Evolutionary conservation across 169 alveolate genomes (phyloP).

Genomic region (Cyclospora cayetanensis): DNA sequence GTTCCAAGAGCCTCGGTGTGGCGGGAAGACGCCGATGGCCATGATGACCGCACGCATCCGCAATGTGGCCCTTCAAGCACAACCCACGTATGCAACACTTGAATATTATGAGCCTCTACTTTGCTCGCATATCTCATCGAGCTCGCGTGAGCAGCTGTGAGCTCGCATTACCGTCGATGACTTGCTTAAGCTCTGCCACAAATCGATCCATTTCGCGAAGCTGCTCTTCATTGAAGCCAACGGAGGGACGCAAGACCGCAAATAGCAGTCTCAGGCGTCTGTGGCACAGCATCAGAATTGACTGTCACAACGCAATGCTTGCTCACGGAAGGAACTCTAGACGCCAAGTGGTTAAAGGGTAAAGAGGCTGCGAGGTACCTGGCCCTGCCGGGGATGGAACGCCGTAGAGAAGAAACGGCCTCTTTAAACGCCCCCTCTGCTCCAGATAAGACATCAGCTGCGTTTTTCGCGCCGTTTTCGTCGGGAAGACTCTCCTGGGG

Average conservation of each 20-base stretch:
- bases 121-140: neutral
- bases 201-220: neutral
- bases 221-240: neutral
- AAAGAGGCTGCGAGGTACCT: neutral
- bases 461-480: too few species aligned
- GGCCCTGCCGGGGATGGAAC: neutral
- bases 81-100: neutral
- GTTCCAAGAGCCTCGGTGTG: slow-evolving; percentile 6
- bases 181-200: neutral
- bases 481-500: neutral
- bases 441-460: neutral
- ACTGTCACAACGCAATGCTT: too few species aligned
- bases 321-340: too few species aligned
- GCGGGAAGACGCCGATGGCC: slow-evolving; percentile 2
- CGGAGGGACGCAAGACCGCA: neutral
- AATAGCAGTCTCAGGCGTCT: neutral
- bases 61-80: neutral
- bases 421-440: neutral
- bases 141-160: neutral
- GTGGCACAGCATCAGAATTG: too few species aligned
- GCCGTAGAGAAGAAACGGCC: neutral
- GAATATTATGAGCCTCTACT: neutral
- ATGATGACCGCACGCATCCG: neutral
- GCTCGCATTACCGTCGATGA: neutral
- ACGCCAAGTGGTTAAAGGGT: too few species aligned